Conservation (phyloP, 345 rosid genomes). For the Gossypium mustelinum region DNA sequence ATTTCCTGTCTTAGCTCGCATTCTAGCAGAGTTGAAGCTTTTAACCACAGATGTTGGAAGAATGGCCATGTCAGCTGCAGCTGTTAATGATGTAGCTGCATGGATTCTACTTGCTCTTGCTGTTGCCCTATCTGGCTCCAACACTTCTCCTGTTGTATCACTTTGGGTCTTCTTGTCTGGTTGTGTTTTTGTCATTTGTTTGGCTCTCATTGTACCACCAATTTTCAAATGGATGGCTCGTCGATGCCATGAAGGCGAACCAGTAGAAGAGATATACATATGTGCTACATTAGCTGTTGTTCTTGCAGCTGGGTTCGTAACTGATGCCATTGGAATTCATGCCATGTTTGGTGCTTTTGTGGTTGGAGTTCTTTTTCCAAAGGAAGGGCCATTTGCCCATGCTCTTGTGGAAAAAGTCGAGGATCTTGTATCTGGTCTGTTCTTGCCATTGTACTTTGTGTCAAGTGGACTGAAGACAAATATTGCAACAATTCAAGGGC, state of each 20-base stretch:
- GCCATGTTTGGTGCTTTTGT: slow-evolving; percentile 81
- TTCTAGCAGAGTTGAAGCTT: slow-evolving; percentile 78
- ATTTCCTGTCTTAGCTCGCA: slow-evolving; percentile 80
- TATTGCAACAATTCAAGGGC: slow-evolving; percentile 47
- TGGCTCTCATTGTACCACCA: slow-evolving; percentile 37
- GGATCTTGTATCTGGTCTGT: slow-evolving; percentile 72
- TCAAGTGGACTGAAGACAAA: slow-evolving; percentile 81
- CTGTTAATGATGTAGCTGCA: slow-evolving; percentile 71
- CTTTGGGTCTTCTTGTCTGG: slow-evolving; percentile 72
- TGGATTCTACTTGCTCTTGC: slow-evolving; percentile 88
- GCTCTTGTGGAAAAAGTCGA: slow-evolving; percentile 71
- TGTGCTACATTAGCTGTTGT: slow-evolving; percentile 54
- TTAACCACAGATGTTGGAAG: slow-evolving; percentile 70
- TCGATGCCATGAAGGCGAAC: slow-evolving; percentile 74
- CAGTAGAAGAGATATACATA: slow-evolving; percentile 52
- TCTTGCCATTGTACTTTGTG: slow-evolving; percentile 68
- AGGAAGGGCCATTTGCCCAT: slow-evolving; percentile 65
- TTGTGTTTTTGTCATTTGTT: slow-evolving; percentile 37
- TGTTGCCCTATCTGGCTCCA: slow-evolving; percentile 51
- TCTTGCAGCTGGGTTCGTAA: slow-evolving; percentile 53
- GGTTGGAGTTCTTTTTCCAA: slow-evolving; percentile 61
- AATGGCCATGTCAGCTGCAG: slow-evolving; percentile 76
- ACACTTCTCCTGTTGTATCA: slow-evolving; percentile 47
- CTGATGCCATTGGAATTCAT: slow-evolving; percentile 70
- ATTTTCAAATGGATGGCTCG: slow-evolving; percentile 52